Evolutionary conservation across 148 eudicot species (phyloP), one percentile per base, ranked within the genome.

Genomic region (Dianthus caryophyllus): DNA sequence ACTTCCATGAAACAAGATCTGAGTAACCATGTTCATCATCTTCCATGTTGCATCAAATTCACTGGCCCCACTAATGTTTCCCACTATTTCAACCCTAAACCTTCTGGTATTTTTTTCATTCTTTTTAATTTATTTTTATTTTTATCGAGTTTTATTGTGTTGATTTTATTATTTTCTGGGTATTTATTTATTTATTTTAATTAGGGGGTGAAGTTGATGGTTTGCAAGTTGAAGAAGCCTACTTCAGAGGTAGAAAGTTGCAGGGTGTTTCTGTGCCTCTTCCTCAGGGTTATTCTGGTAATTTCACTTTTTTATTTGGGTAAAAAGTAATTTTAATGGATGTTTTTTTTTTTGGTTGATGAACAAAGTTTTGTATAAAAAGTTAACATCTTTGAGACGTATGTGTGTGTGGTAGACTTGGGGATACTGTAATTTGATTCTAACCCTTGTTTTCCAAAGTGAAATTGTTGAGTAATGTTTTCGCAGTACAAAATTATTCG

Each of bases 31-130:
- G 84, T 94, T 50, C 96, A 94, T 80, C 97, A 84, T 71, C 78
- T 94, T 13, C 98, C 98, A 1, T 94, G 98, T 75, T 94, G 88
- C 72, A 59, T 94, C 77, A 94, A 94, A 81, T 74, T 70, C 81
- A 78, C 75, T 29, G 98, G 98, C 5, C 81, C 86, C 41, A 73
- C 83, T 60, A 29, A 79, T 25, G 90, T 90, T 38, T 84, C 92
- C 58, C 77, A 86, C 67, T 94, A 94, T 75, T 94, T 94, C 82
- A 88, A 84, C 49, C 98, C 98, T 76, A 83, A 77, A 79, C 33
- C 82, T 71, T 73, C 96, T 56, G 96, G 96, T 90, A 66, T 0
- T 7, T 16, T 8, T 8, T 10, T 2, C 1, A 9, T 46, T 53
- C 14, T 18, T 49, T 46, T 7, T 33, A 6, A 4, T 61, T 20